Percentiles rank a stretch among this genome's conserved stretches.
These are phyloP conservation scores for Saccharomycopsis sp. DNA, from an alignment of 805 yeast genomes.

Conservation along the genomic window DNA sequence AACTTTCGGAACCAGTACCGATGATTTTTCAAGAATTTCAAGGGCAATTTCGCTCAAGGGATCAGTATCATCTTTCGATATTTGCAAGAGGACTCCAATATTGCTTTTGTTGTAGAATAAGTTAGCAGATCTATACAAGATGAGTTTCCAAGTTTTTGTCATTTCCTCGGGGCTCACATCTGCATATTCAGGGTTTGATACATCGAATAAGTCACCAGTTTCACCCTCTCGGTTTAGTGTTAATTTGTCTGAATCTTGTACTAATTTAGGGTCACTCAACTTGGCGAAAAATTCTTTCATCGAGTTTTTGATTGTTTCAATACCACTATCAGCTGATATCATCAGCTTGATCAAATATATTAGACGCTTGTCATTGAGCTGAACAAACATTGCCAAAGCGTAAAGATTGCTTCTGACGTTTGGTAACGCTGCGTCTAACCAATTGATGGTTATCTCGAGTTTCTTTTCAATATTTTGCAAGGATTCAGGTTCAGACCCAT, in stretches of 20 bases:
- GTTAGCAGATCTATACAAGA: constrained; percentile 54
- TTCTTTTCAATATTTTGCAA: constrained; percentile 28
- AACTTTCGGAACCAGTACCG: constrained; percentile 44
- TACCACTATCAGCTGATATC: constrained; percentile 49
- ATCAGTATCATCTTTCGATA: constrained; percentile 31
- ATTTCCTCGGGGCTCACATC: constrained; percentile 40
- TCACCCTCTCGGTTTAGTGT: constrained; percentile 14
- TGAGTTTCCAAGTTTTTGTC: constrained; percentile 42
- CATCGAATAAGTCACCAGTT: constrained; percentile 15
- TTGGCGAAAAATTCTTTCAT: constrained; percentile 43
- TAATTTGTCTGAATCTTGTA: constrained; percentile 32
- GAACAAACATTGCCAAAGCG: constrained; percentile 44
- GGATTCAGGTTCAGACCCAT: no score
- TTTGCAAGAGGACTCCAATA: constrained; percentile 42
- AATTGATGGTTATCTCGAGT: constrained; percentile 45
- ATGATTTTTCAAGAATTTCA: constrained; percentile 24
- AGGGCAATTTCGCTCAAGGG: constrained; percentile 34
- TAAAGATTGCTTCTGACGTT: constrained; percentile 38
- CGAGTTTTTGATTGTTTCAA: constrained; percentile 49
- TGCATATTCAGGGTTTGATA: no score
- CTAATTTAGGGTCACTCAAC: constrained; percentile 42
- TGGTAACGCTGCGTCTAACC: constrained; percentile 56
- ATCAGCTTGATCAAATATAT: constrained; percentile 48
- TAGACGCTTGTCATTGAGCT: constrained; percentile 49
- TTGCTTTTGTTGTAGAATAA: constrained; percentile 59